Conservation (phyloP, 768 basidiomycete genomes). For the Lactarius pseudohatsudake region DNA sequence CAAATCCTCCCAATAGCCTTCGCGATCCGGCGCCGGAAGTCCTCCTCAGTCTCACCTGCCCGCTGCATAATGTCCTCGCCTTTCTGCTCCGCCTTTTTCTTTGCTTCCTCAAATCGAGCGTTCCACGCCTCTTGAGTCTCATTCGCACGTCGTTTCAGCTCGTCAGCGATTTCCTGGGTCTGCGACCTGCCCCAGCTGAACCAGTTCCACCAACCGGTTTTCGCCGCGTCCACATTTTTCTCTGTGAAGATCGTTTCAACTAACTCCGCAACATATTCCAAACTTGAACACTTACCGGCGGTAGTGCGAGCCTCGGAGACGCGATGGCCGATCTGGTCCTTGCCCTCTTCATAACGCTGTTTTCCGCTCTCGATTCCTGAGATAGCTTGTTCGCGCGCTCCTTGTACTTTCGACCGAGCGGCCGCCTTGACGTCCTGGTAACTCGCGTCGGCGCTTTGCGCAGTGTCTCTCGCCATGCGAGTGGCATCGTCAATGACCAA, state of each 20-base stretch:
- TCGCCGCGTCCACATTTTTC: conserved; percentile 18
- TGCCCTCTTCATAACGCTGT: conserved; percentile 12
- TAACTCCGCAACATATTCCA: too few species aligned
- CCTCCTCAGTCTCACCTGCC: conserved; percentile 26
- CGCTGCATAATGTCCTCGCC: conserved; percentile 25
- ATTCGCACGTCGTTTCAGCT: conserved; percentile 22
- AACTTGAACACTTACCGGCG: conserved; percentile 12
- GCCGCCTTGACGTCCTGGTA: conserved; percentile 18
- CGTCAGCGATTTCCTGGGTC: conserved; percentile 12
- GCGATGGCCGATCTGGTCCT: conserved; percentile 7
- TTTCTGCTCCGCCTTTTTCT: conserved; percentile 18
- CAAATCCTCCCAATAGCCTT: conserved; percentile 20
- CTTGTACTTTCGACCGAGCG: conserved; percentile 9
- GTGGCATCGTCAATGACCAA: background rate
- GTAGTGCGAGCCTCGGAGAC: conserved; percentile 2
- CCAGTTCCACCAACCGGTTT: conserved; percentile 20
- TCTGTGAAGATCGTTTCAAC: background rate
- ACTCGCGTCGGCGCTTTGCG: conserved; percentile 4
- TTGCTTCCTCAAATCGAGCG: conserved; percentile 25
- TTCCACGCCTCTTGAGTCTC: conserved; percentile 24
- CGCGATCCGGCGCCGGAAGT: conserved; percentile 22
- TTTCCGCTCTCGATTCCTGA: conserved; percentile 19
- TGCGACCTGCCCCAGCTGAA: conserved; percentile 23
- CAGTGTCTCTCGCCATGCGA: conserved; percentile 2
- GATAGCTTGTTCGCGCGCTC: conserved; percentile 2